Evolutionary conservation across 805 yeast species (phyloP).

Genomic region (Candida maesae): DNA sequence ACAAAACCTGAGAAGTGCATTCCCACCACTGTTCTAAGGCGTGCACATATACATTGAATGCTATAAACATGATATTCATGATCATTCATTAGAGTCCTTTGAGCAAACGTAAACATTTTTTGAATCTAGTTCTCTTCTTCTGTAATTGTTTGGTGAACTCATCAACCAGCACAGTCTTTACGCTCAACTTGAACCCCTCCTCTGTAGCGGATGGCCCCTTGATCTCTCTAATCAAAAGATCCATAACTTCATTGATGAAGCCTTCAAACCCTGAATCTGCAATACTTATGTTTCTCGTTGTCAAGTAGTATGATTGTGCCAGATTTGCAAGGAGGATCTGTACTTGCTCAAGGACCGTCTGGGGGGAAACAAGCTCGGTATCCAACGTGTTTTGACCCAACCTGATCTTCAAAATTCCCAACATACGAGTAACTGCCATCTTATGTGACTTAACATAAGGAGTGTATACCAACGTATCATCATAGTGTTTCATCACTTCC

Average conservation of each 20-base stretch:
- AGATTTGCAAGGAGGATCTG: slow-evolving; percentile 14
- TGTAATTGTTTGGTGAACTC: slow-evolving; percentile 14
- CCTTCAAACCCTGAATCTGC: slow-evolving; percentile 4
- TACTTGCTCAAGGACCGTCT: slow-evolving; percentile 23
- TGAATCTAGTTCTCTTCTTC: slow-evolving; percentile 15
- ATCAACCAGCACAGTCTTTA: slow-evolving; percentile 4
- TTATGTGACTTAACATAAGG: slow-evolving; percentile 13
- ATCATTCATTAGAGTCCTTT: background rate
- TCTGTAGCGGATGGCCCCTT: background rate
- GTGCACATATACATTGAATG: background rate
- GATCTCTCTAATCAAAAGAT: background rate
- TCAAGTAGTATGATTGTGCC: slow-evolving; percentile 18
- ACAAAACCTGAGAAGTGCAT: slow-evolving; percentile 57
- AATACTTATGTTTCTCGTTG: slow-evolving; percentile 3
- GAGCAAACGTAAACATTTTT: slow-evolving; percentile 6
- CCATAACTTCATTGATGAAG: slow-evolving; percentile 7
- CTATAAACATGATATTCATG: background rate
- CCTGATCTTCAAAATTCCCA: slow-evolving; percentile 30
- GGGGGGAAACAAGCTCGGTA: slow-evolving; percentile 17
- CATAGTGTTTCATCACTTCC: slow-evolving; percentile 33
- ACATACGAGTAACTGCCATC: slow-evolving; percentile 8
- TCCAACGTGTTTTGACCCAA: slow-evolving; percentile 30
- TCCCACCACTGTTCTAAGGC: slow-evolving; percentile 29
- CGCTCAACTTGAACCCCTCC: background rate
- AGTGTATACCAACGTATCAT: slow-evolving; percentile 16